These are phyloP conservation scores for Aspergillus vadensis DNA, from an alignment of 2,329 filamentous ascomycete genomes.

Conservation along the genomic window DNA sequence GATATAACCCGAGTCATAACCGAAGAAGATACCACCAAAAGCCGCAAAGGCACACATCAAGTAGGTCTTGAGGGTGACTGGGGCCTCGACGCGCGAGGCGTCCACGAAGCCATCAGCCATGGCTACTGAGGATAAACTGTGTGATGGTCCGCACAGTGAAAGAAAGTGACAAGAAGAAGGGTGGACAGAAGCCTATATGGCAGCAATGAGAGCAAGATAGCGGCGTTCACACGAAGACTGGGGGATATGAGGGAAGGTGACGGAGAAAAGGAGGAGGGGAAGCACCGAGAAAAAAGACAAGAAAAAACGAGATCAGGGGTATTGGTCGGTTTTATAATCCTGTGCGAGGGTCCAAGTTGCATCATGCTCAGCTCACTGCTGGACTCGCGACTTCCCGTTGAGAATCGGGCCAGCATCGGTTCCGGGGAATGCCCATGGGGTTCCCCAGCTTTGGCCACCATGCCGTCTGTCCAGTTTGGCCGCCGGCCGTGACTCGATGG, in stretches of 20 bases:
- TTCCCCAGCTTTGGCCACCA: not conserved
- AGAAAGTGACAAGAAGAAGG: not conserved
- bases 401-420: conserved; percentile 17
- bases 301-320: not conserved
- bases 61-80: conserved; percentile 61
- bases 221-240: not conserved
- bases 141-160: not conserved
- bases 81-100: conserved; percentile 59
- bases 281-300: not conserved
- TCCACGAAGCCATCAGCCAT: conserved; percentile 48
- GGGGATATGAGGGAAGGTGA: not conserved
- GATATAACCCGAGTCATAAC: conserved; percentile 62
- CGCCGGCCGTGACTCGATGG: not conserved
- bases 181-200: not conserved
- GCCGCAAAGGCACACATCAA: conserved; percentile 63
- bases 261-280: not conserved
- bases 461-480: not conserved
- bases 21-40: conserved; percentile 63
- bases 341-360: not conserved
- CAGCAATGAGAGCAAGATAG: not conserved
- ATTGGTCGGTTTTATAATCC: conserved; percentile 3
- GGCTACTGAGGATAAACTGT: conserved; percentile 6
- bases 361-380: not conserved
- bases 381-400: not conserved
- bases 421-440: conserved; percentile 24